A percentile compares a stretch with the other conserved stretches of the same genome.
phyloP scores from a whole-genome alignment of 306 rosid genomes.

The Fragaria ananassa region DNA sequence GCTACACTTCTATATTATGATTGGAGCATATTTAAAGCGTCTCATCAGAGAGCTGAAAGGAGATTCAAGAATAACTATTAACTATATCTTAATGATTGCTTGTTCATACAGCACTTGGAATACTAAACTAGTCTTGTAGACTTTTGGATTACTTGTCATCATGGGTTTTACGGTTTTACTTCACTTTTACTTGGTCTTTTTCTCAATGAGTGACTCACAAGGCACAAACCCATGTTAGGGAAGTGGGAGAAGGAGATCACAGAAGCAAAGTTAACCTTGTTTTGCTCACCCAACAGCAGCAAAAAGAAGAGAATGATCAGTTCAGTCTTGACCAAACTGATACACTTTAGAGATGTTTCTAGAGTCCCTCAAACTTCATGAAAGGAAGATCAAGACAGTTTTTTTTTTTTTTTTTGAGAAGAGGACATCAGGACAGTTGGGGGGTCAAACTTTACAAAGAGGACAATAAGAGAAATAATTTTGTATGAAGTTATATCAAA shows the following conservation, averaged over 20 bases:
- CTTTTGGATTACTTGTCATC: not conserved
- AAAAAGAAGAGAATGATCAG: not conserved
- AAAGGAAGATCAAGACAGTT: constrained; percentile 12
- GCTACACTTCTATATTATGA: not conserved
- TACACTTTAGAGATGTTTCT: not conserved
- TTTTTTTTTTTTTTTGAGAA: not conserved
- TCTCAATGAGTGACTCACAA: constrained; percentile 1
- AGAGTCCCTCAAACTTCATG: not conserved
- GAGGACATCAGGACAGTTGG: not conserved
- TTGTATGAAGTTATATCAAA: not conserved
- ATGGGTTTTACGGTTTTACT: not conserved
- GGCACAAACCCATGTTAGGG: not conserved
- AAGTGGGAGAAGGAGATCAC: not conserved
- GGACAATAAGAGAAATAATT: not conserved
- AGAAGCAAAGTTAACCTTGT: constrained; percentile 11
- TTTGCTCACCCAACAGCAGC: not conserved
- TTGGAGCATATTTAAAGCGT: constrained; percentile 11
- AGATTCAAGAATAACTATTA: constrained; percentile 24
- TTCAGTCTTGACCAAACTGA: constrained; percentile 9
- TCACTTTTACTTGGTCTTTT: not conserved
- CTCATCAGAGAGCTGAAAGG: constrained; percentile 22
- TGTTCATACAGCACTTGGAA: constrained; percentile 10
- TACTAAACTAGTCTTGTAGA: not conserved
- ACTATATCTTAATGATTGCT: constrained; percentile 25
- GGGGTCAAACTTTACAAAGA: constrained; percentile 20